phyloP scores from a whole-genome alignment of 306 rosid genomes.

The Rosa multiflora region DNA sequence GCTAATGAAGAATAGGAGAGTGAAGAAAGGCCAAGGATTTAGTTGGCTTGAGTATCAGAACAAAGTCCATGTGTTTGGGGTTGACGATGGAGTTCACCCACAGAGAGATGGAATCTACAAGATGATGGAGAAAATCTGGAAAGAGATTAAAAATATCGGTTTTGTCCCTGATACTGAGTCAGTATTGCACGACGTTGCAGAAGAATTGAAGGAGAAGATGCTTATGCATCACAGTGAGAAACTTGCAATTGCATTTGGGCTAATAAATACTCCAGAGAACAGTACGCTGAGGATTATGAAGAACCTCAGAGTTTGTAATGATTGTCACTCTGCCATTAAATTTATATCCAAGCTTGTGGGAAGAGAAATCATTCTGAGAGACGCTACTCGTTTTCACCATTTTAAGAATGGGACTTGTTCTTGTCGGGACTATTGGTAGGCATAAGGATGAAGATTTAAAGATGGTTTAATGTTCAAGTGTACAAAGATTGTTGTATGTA shows the following conservation, averaged over 20 bases:
- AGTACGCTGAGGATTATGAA: conserved; percentile 68
- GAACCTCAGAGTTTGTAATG: conserved; percentile 87
- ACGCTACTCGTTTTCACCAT: conserved; percentile 81
- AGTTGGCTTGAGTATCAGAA: conserved; percentile 80
- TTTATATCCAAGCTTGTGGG: conserved; percentile 79
- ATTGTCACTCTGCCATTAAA: conserved; percentile 81
- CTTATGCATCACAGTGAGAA: conserved; percentile 81
- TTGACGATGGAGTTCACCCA: conserved; percentile 69
- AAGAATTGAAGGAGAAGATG: conserved; percentile 72
- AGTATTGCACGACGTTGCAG: conserved; percentile 72
- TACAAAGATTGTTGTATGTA: neutral
- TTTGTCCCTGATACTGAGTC: conserved; percentile 53
- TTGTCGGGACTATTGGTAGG: conserved; percentile 83
- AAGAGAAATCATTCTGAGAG: conserved; percentile 80
- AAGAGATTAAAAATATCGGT: conserved; percentile 78
- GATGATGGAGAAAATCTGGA: conserved; percentile 66
- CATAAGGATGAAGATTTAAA: conserved; percentile 12
- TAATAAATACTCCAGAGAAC: conserved; percentile 63
- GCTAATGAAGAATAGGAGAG: conserved; percentile 79
- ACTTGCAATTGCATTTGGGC: conserved; percentile 77
- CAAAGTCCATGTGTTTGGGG: conserved; percentile 77
- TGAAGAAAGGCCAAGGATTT: conserved; percentile 80
- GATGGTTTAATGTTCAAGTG: too few species aligned
- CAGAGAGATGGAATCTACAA: conserved; percentile 67
- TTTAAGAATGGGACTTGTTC: conserved; percentile 79